phyloP scores from a whole-genome alignment of 108 stramenopile species.

The Skeletonema menzelii region DNA sequence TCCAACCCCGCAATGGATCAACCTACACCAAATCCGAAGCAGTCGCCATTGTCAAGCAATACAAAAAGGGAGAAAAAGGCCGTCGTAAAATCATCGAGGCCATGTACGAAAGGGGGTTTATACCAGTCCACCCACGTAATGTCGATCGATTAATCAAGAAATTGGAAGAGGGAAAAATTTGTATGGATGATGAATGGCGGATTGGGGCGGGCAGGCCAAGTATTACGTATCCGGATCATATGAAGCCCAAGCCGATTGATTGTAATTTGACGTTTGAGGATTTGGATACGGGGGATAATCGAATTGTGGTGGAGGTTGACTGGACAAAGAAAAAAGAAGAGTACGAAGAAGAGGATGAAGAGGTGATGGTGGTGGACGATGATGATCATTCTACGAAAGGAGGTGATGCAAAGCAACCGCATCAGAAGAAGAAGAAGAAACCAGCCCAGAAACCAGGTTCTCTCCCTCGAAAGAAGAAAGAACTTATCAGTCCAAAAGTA shows the following conservation, averaged over 20 bases:
- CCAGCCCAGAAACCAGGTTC: background rate
- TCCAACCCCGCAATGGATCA: slow-evolving; percentile 3
- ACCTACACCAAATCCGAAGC: slow-evolving; percentile 20
- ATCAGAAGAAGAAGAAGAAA: too few species aligned
- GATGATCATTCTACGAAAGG: background rate
- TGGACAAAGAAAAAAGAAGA: background rate
- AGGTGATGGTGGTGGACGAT: background rate
- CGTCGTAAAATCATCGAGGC: background rate
- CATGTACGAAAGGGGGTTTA: background rate
- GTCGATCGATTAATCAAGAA: background rate
- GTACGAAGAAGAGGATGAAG: background rate
- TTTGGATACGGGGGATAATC: background rate
- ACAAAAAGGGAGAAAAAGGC: background rate
- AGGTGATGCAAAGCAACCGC: background rate
- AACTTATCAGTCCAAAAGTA: background rate
- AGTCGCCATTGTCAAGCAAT: background rate
- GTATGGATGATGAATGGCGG: background rate
- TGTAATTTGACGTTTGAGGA: background rate
- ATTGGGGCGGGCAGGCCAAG: background rate
- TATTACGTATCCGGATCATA: background rate
- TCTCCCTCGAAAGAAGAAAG: background rate
- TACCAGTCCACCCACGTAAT: background rate
- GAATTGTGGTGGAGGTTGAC: background rate
- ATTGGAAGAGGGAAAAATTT: background rate
- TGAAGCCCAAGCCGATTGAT: background rate